Evolutionary conservation across 176 grass and related monocot species (phyloP).

Genomic region (Oryza rufipogon): DNA sequence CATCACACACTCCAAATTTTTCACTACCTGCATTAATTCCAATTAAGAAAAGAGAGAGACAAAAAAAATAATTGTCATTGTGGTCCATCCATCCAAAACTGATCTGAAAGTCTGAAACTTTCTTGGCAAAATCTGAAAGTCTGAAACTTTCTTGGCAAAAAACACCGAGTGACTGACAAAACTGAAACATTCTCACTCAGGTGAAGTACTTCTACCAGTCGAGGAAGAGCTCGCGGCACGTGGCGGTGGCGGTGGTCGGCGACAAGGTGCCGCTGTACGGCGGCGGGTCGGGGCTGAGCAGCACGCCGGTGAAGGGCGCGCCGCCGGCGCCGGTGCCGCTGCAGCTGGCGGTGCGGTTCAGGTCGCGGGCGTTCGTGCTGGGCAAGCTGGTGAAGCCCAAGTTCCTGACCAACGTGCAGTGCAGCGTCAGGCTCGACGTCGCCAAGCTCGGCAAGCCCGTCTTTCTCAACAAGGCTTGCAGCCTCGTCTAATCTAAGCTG

Average conservation of each 20-base stretch:
- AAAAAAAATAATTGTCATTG: neutral
- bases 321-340: constrained; percentile 50
- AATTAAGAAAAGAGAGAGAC: neutral
- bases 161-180: neutral
- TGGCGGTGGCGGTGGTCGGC: constrained; percentile 58
- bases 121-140: neutral
- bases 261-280: constrained; percentile 84
- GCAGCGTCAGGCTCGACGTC: constrained; percentile 61
- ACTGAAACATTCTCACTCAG: neutral
- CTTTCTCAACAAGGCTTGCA: constrained; percentile 63
- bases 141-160: neutral
- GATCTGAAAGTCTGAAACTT: neutral
- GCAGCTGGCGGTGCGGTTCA: constrained; percentile 57
- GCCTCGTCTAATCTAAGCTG: neutral
- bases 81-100: neutral
- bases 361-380: constrained; percentile 81
- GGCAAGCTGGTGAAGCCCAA: constrained; percentile 84
- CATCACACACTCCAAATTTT: neutral
- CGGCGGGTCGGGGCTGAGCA: constrained; percentile 69
- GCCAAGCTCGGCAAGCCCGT: constrained; percentile 60
- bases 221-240: constrained; percentile 75
- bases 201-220: constrained; percentile 87
- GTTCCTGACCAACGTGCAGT: constrained; percentile 68
- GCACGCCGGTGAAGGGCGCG: constrained; percentile 43
- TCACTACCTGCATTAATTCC: neutral